Conservation (phyloP, 495 filamentous ascomycete species). For the Xylaria castorea region DNA sequence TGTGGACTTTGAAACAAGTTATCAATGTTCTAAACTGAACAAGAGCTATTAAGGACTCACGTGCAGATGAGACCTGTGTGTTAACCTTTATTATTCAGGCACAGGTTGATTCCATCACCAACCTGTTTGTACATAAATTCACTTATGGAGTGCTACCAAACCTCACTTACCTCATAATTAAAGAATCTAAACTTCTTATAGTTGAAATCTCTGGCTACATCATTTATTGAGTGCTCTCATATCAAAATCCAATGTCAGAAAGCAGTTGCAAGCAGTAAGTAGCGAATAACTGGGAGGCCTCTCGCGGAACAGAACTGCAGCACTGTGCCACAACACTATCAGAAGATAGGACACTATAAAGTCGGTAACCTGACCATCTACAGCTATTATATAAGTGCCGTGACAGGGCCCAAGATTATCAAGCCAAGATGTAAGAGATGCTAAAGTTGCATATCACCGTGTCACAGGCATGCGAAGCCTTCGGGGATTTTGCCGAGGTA, state of each 20-base stretch:
- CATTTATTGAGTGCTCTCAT: neutral
- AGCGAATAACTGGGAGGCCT: neutral
- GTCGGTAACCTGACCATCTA: too few relatives aligned
- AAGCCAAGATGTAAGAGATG: neutral
- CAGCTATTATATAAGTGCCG: too few relatives aligned
- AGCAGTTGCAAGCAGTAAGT: neutral
- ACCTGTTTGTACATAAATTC: neutral
- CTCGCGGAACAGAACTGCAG: too few relatives aligned
- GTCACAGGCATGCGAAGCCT: neutral
- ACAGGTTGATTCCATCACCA: neutral
- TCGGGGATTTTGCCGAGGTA: neutral
- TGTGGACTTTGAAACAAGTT: neutral
- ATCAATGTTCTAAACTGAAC: neutral
- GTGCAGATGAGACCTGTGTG: neutral
- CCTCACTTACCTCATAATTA: neutral
- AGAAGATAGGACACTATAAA: too few relatives aligned
- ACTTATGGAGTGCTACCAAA: neutral
- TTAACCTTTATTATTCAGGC: neutral
- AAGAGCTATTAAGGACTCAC: neutral
- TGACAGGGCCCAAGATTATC: too few relatives aligned
- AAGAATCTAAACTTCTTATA: neutral
- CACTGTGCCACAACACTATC: too few relatives aligned
- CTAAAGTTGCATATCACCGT: neutral
- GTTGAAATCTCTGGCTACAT: neutral
- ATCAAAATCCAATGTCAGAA: neutral